These are phyloP conservation scores for Litsea cubeba DNA, from an alignment of 164 flowering plant genomes.

Conservation along the genomic window DNA sequence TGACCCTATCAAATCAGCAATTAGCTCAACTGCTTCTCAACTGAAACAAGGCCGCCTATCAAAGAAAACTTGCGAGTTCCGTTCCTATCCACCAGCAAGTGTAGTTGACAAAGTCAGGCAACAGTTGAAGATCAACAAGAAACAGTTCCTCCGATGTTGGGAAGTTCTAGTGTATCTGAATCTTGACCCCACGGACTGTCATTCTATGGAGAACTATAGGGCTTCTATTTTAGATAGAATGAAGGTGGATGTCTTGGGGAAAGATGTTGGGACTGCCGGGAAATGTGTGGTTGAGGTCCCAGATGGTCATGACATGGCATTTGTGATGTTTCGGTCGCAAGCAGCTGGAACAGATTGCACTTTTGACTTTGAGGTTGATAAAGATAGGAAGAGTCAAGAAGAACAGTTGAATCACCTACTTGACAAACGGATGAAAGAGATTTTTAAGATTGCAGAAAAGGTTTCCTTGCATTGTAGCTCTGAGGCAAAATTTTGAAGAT, in stretches of 20 bases:
- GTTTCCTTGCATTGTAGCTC: constrained; percentile 21
- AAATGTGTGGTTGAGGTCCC: constrained; percentile 65
- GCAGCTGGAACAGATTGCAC: constrained; percentile 23
- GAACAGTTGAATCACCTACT: constrained; percentile 67
- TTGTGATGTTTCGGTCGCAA: constrained; percentile 61
- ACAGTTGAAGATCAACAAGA: constrained; percentile 72
- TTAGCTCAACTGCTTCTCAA: constrained; percentile 14
- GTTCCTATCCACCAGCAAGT: constrained; percentile 42
- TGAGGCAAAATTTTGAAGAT: not conserved
- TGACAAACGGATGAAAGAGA: constrained; percentile 64
- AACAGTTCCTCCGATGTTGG: constrained; percentile 89
- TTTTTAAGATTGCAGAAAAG: constrained; percentile 58
- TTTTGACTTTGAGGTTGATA: constrained; percentile 31
- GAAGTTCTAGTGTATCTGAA: constrained; percentile 75
- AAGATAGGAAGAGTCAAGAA: constrained; percentile 42
- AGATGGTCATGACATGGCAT: constrained; percentile 65
- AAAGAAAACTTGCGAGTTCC: constrained; percentile 36
- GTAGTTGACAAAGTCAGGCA: constrained; percentile 55
- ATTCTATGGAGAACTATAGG: constrained; percentile 49
- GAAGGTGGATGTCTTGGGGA: constrained; percentile 63
- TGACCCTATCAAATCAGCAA: constrained; percentile 17
- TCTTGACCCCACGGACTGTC: constrained; percentile 50
- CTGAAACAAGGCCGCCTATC: constrained; percentile 48
- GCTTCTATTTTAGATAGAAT: constrained; percentile 45
- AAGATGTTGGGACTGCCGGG: constrained; percentile 54